Base-by-base conservation (phyloP, 306 rosid species). In the Pachyrhizus erosus region DNA sequence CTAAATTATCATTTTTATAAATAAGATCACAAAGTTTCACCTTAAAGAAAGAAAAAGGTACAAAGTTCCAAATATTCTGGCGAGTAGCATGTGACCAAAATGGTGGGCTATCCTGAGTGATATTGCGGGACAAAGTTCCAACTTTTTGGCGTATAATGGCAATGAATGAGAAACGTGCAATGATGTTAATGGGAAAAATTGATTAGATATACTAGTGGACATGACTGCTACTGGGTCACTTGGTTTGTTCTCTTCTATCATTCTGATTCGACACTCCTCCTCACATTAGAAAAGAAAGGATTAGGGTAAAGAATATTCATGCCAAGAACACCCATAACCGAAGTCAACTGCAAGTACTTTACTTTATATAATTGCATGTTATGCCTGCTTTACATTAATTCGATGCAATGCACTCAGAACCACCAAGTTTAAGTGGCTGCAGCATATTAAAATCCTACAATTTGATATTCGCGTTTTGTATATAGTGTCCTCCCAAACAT, bases 141-240 rank as follows among this genome's bases (percentile, higher is more conserved):
- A 83, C 70, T 34, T 64, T 75, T 27, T 0, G 60, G 90, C 62
- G 65, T 67, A 17, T 60, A 76, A 78, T 52, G 42, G 81, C 49
- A 48, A 62, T 45, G 82, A 74, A 42, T 31, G 45, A 42, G 51
- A 54, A 77, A 78, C 77, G 46, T 83, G 84, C 74, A 76, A 72
- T 80, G 60, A 87, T 20, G 45, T 54, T 7, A 12, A 75, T 72
- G 75, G 45, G 67, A 33, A 57, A 11, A 15, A 29, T 42, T 80
- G 88, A 82, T 74, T 74, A 79, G 88, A 79, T 78, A 76, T 80
- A 15, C 42, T 66, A 82, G 89, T 82, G 93, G 87, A 58, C 85
- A 74, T 13, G 51, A 80, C 84, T 82, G 85, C 76, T 84, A 51
- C 7, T 20, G 37, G 64, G 80, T 88, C 85, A 60, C 39, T 54